These are phyloP conservation scores for Geranium rotundifolium DNA, from an alignment of 345 rosid genomes.

Conservation along the genomic window DNA sequence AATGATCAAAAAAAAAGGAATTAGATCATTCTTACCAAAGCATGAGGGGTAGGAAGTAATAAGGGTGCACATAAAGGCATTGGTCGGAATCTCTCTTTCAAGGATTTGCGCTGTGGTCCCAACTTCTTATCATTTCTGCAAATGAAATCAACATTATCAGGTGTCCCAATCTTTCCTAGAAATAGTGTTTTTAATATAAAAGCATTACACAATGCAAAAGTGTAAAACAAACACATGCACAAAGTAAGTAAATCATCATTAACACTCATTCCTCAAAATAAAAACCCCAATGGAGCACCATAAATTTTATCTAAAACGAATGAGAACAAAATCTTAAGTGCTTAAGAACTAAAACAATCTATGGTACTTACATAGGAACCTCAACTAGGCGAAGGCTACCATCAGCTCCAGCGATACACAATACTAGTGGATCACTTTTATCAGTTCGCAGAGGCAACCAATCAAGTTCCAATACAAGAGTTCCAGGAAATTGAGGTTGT, in stretches of 20 bases:
- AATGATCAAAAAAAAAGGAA: background rate
- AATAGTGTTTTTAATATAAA: too few species aligned
- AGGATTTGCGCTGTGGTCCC: constrained; percentile 34
- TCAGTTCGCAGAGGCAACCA: constrained; percentile 80
- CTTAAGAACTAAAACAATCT: constrained; percentile 1
- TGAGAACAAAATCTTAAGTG: background rate
- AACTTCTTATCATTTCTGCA: constrained; percentile 62
- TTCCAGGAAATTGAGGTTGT: constrained; percentile 93
- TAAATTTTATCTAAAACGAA: too few species aligned
- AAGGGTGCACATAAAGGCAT: constrained; percentile 86
- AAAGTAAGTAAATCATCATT: background rate
- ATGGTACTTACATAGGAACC: constrained; percentile 55
- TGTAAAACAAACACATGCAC: background rate
- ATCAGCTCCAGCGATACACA: constrained; percentile 96
- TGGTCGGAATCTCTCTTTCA: constrained; percentile 86
- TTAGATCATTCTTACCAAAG: constrained; percentile 41
- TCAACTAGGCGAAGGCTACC: constrained; percentile 88
- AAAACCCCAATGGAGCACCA: background rate
- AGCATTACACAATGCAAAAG: background rate
- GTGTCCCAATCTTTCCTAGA: background rate
- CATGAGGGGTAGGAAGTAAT: constrained; percentile 84
- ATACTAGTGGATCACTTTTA: constrained; percentile 71
- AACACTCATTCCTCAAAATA: background rate
- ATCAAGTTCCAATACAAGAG: constrained; percentile 91
- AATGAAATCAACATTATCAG: constrained; percentile 8